Evolutionary conservation across 2,329 filamentous ascomycete genomes (phyloP).

Genomic region (Aspergillus tubingensis): DNA sequence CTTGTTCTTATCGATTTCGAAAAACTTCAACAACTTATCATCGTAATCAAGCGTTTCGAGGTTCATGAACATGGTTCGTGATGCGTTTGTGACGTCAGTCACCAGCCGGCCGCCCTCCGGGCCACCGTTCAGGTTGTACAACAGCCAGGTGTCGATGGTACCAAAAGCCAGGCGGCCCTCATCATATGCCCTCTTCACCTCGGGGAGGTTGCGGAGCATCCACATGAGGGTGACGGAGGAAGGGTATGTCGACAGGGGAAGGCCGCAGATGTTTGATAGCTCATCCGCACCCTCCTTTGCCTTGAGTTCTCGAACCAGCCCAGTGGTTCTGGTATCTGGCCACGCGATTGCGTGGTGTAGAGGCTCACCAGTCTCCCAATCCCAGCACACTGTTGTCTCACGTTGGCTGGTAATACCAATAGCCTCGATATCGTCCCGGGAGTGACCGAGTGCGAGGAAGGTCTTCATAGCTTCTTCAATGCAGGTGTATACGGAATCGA

Average conservation of each 20-base stretch:
- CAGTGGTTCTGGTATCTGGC: slow-evolving; percentile 80
- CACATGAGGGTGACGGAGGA: slow-evolving; percentile 83
- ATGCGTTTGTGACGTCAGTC: slow-evolving; percentile 85
- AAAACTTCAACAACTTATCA: slow-evolving; percentile 74
- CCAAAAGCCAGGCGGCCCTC: slow-evolving; percentile 77
- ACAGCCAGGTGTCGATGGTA: slow-evolving; percentile 84
- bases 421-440: slow-evolving; percentile 67
- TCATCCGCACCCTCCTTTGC: slow-evolving; percentile 66
- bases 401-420: slow-evolving; percentile 89
- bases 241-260: slow-evolving; percentile 85
- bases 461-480: slow-evolving; percentile 73
- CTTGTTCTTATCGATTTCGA: slow-evolving; percentile 71
- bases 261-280: slow-evolving; percentile 70
- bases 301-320: slow-evolving; percentile 76
- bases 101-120: slow-evolving; percentile 69
- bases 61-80: slow-evolving; percentile 94
- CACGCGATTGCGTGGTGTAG: slow-evolving; percentile 85
- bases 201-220: slow-evolving; percentile 71
- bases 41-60: slow-evolving; percentile 78
- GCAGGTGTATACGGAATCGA: slow-evolving; percentile 74
- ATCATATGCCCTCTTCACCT: slow-evolving; percentile 73
- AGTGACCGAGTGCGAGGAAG: slow-evolving; percentile 71
- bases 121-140: slow-evolving; percentile 78
- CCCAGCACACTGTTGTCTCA: slow-evolving; percentile 86
- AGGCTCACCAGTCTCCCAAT: slow-evolving; percentile 75